Evolutionary conservation across 1,284 basidiomycete genomes (phyloP).

Genomic region (Ganoderma leucocontextum): DNA sequence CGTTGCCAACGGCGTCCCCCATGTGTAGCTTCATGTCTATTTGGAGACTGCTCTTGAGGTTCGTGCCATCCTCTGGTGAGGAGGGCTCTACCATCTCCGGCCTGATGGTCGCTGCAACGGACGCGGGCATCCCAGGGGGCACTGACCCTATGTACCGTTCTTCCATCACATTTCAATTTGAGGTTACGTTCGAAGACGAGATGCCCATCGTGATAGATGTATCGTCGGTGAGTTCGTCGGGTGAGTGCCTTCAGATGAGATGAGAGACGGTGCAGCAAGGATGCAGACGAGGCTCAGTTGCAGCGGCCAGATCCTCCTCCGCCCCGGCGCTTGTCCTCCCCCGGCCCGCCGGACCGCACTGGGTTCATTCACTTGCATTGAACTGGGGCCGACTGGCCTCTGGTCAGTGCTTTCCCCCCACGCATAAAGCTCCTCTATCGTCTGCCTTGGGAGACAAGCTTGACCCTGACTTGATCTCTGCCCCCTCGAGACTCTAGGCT

Average conservation of each 20-base stretch:
- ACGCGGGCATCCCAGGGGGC: slow-evolving; percentile 28
- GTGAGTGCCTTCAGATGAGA: background rate
- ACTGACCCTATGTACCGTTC: slow-evolving; percentile 25
- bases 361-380: too few species aligned
- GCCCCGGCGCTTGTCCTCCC: too few species aligned
- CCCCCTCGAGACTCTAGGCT: background rate
- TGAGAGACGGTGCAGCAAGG: background rate
- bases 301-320: too few species aligned
- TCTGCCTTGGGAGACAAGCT: too few species aligned
- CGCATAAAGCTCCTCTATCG: too few species aligned
- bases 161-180: slow-evolving; percentile 31
- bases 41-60: slow-evolving; percentile 63
- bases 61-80: slow-evolving; percentile 48
- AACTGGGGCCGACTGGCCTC: too few species aligned
- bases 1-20: slow-evolving; percentile 84
- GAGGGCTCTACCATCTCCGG: slow-evolving; percentile 26
- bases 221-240: background rate
- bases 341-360: too few species aligned
- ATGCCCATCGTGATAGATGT: background rate
- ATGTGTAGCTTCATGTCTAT: slow-evolving; percentile 82
- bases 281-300: background rate
- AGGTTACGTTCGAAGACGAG: slow-evolving; percentile 16
- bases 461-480: background rate
- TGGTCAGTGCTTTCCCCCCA: too few species aligned
- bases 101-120: slow-evolving; percentile 28